Percentiles rank a stretch among this genome's conserved stretches.
phyloP scores from a whole-genome alignment of 192 early-diverging fungal species.

The Coemansia sp. region DNA sequence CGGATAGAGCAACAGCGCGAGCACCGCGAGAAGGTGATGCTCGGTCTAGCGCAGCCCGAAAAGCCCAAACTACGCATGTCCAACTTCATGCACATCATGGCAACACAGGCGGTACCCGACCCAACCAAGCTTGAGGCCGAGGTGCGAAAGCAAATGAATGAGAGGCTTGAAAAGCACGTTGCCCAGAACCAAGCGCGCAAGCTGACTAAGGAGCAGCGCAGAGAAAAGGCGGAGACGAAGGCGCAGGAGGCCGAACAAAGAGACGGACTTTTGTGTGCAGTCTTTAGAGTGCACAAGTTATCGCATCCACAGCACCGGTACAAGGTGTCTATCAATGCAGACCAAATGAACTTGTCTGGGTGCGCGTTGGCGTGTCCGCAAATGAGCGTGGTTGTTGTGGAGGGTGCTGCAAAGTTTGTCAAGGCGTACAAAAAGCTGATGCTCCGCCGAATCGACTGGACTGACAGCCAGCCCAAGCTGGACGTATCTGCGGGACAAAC shows the following conservation, averaged over 20 bases:
- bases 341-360: constrained; percentile 84
- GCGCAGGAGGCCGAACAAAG: constrained; percentile 65
- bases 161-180: constrained; percentile 76
- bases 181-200: constrained; percentile 80
- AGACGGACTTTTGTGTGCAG: constrained; percentile 73
- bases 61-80: constrained; percentile 87
- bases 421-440: constrained; percentile 96
- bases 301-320: constrained; percentile 78
- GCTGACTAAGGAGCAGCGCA: constrained; percentile 83
- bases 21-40: constrained; percentile 90
- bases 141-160: constrained; percentile 85
- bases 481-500: constrained; percentile 22
- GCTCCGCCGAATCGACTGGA: constrained; percentile 95
- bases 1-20: constrained; percentile 85
- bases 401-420: constrained; percentile 87
- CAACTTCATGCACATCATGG: constrained; percentile 94
- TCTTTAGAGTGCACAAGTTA: constrained; percentile 74
- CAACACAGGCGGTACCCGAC: constrained; percentile 91
- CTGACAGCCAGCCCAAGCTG: constrained; percentile 41
- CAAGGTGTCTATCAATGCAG: constrained; percentile 91
- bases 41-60: constrained; percentile 90
- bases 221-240: constrained; percentile 77
- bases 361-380: constrained; percentile 72
- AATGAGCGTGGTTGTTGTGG: constrained; percentile 83
- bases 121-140: constrained; percentile 92